Base-by-base conservation (phyloP, 768 basidiomycete genomes). In the Hemileccinum rubropunctum region DNA sequence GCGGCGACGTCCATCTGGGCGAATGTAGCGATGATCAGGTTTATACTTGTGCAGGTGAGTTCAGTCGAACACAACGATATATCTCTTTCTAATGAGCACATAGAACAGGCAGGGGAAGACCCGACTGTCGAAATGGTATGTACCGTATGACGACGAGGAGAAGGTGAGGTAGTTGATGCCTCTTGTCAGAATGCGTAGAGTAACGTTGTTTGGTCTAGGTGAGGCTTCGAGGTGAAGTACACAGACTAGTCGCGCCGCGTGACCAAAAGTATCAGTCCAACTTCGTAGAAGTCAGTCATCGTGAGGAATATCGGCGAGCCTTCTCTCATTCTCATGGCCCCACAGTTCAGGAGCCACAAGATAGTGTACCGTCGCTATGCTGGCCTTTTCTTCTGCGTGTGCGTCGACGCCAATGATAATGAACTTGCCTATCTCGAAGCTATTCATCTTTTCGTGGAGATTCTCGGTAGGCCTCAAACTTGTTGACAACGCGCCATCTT, bases 201-300 rank as follows among this genome's bases (percentile, higher is more conserved):
- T 45, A 50, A 48, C 48, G 18, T 17, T 32, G 12, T 10, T 27
- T 41, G 12, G 6, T 48, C 3, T 59, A 95, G 93, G 91, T 95
- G 51, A 83, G 95, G 46, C 77, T 98, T 51, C 82, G 95, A 17
- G 95, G 97, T 4, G 97, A 99, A 68, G 95, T 99, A 1, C 97
- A 99, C 67, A 78, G 97, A 32, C 70, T 98, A 54, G 91, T 99
- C 11, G 97, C 97, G 0, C 94, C 97, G 15, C 74, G 97, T 54
- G 97, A 99, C 70, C 94, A 98, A 75, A 98, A 98, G 72, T 97
- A 98, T 58, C 97, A 98, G 69, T 95, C 92, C 20, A 99, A 99
- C 67, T 98, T 98, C 59, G 97, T 98, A 30, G 97, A 99, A 82
- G 95, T 95, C 47, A 41, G 83, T 63, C 20, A n/a, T 26, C 30